Base-by-base conservation (phyloP, 2,329 filamentous ascomycete species). In the Pseudogymnoascus sp. region DNA sequence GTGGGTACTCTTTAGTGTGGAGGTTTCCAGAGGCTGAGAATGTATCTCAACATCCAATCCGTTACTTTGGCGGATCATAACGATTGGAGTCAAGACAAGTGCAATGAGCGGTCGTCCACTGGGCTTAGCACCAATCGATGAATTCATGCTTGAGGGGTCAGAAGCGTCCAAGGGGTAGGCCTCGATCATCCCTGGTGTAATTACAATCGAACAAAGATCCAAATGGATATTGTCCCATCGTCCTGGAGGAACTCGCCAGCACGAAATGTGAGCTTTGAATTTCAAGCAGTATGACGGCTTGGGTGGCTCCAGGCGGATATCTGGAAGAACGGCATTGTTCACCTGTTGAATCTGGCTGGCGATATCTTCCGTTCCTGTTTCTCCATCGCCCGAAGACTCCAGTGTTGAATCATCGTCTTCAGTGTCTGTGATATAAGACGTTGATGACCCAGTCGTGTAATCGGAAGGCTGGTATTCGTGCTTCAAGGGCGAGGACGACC, bases 381-480 rank as follows among this genome's bases (percentile, higher is more conserved):
- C 64, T 3, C 86, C 83, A 59, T 82, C 80, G 39, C 78, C 76
- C 1, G 78, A 80, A 7, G 66, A 66, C 25, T 74, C 73, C 11
- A 71, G 72, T 6, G 75, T 76, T 12, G 80, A 82, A 33, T 78
- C 76, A 33, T 79, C 78, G 22, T 80, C 76, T 36, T 80, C 78
- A n/a, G 83, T 80, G 22, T 79, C 80, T 5, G 81, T 84, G 35
- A 76, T 76, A 37, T 81, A 75, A 6, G 84, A 84, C 41, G 83
- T 82, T 0, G 85, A 86, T 50, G 83, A 84, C 6, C 73, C 76
- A 0, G 83, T 86, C 0, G 82, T 85, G 57, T 79, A 74, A 58
- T 86, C 83, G 1, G 94, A 97, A 12, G 93, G 93, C 64, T 92
- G 87, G 69, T 97, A 99, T 75, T 99, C 93, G 71, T 97, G 93